Conservation (phyloP, 2,329 filamentous ascomycete genomes). For the Nemania serpens region DNA sequence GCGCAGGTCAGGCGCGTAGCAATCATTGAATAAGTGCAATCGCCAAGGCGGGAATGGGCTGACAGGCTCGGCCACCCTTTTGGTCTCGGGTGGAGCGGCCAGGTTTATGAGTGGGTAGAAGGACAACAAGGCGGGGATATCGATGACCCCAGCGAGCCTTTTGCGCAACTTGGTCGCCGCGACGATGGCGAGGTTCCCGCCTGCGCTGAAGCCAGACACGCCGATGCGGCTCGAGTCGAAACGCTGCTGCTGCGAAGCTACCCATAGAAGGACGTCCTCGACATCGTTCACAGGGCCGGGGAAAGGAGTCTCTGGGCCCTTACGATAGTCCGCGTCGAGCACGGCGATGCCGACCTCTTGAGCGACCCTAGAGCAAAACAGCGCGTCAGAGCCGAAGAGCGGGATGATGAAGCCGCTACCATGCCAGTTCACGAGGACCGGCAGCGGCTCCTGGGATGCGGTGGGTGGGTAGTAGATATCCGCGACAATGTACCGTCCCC, state of each 20-base stretch:
- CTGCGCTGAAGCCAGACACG: slow-evolving; percentile 4
- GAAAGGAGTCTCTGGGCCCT: slow-evolving; percentile 22
- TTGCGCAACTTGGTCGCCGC: background rate
- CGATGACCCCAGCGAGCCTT: slow-evolving; percentile 4
- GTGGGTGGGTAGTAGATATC: slow-evolving; percentile 25
- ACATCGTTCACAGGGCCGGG: slow-evolving; percentile 4
- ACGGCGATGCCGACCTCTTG: slow-evolving; percentile 35
- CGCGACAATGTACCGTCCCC: slow-evolving; percentile 18
- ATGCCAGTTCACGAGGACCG: slow-evolving; percentile 30
- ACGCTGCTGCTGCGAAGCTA: background rate
- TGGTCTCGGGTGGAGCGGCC: slow-evolving; percentile 16
- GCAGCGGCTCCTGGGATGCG: background rate
- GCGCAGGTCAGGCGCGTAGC: slow-evolving; percentile 24
- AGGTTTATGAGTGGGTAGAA: slow-evolving; percentile 25
- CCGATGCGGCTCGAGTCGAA: background rate
- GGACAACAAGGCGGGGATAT: slow-evolving; percentile 9
- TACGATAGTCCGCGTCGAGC: slow-evolving; percentile 39
- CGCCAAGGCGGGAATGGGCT: slow-evolving; percentile 12
- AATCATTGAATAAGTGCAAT: slow-evolving; percentile 23
- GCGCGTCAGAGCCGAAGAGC: slow-evolving; percentile 18
- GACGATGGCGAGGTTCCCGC: slow-evolving; percentile 1
- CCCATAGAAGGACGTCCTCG: slow-evolving; percentile 9
- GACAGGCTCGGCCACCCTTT: slow-evolving; percentile 22
- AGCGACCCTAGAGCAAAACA: slow-evolving; percentile 26
- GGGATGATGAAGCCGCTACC: slow-evolving; percentile 28